A percentile compares a stretch with the other conserved stretches of the same genome.
Conservation (phyloP, 306 rosid genomes). For the Malus domestica region DNA sequence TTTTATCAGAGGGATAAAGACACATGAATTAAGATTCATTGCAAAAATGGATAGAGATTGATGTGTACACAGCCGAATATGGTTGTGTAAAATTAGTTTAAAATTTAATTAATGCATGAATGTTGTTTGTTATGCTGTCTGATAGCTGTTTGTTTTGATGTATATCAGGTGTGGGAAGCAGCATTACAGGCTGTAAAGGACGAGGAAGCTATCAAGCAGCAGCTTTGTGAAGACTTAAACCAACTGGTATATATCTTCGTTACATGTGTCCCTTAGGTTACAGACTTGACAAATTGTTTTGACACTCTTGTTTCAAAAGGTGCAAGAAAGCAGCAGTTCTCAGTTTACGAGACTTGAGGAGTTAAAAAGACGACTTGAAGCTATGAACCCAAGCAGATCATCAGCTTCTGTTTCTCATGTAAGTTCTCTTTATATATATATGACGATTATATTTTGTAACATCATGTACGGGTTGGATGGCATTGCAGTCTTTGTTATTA, state of each 20-base stretch:
- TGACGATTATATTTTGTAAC: neutral
- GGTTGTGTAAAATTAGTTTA: neutral
- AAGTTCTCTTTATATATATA: slow-evolving; percentile 18
- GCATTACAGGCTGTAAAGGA: slow-evolving; percentile 59
- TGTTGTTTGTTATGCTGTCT: neutral
- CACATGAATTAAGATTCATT: neutral
- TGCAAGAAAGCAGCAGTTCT: slow-evolving; percentile 76
- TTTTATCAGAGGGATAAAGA: neutral
- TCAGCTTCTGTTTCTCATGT: slow-evolving; percentile 46
- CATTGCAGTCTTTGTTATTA: neutral
- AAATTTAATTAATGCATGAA: neutral
- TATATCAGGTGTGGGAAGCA: slow-evolving; percentile 64
- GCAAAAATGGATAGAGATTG: neutral
- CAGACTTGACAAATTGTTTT: slow-evolving; percentile 21
- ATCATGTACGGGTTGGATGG: neutral
- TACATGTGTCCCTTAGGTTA: neutral
- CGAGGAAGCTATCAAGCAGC: slow-evolving; percentile 77
- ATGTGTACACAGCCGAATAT: neutral
- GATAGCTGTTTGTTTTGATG: slow-evolving; percentile 11
- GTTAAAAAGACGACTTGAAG: slow-evolving; percentile 83
- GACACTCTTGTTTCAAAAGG: slow-evolving; percentile 41
- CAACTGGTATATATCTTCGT: slow-evolving; percentile 51
- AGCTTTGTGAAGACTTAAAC: slow-evolving; percentile 79
- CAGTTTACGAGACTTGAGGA: slow-evolving; percentile 80
- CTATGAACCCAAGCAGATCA: slow-evolving; percentile 61